Evolutionary conservation across 495 filamentous ascomycete genomes (phyloP), one percentile per base, ranked within the genome.

Genomic region (Immersiella caudata): DNA sequence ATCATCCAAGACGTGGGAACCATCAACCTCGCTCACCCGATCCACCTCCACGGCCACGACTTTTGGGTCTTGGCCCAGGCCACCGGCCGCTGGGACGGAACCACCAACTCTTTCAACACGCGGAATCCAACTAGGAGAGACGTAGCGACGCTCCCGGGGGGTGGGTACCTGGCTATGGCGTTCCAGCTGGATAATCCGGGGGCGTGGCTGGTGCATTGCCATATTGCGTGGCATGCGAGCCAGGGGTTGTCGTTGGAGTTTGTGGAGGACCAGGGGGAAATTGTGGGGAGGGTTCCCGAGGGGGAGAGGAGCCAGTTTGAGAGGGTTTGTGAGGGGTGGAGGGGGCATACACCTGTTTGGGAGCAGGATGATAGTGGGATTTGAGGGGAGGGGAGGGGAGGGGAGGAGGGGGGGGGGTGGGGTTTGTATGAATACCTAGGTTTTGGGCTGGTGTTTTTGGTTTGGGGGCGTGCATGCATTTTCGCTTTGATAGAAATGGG

Each of bases 61-160:
- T 69, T 72, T 25, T 70, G 67, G 67, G 56, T 72, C 18, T 67
- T 72, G 12, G 64, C 64, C 26, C 70, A 52, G 25, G 55, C 26
- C 7, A 0, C 18, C 2, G 60, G 6, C 11, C 33, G 14, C 0
- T 72, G 52, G n/a, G 56, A 72, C 60, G 46, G 29, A 24, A 25
- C 63, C 22, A 63, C 25, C 25, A 21, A n/a, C 7, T 26, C 24
- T 2, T 68, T 71, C 36, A 72, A 70, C 67, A 70, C 74, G 33
- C 33, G 68, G 11, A 87, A 81, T 72, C 86, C 88, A 2, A 79
- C 84, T 3, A 81, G 88, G 0, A 78, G 88, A 6, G 89, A 90
- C 70, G 85, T 84, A 5, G 87, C 86, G 1, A 74, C 87, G 68
- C 71, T 92, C 0, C 82, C 82, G 1, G 71, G 74, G 0, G 66